phyloP scores from a whole-genome alignment of 1,139 yeast species.

The Pneumocystis canis region DNA sequence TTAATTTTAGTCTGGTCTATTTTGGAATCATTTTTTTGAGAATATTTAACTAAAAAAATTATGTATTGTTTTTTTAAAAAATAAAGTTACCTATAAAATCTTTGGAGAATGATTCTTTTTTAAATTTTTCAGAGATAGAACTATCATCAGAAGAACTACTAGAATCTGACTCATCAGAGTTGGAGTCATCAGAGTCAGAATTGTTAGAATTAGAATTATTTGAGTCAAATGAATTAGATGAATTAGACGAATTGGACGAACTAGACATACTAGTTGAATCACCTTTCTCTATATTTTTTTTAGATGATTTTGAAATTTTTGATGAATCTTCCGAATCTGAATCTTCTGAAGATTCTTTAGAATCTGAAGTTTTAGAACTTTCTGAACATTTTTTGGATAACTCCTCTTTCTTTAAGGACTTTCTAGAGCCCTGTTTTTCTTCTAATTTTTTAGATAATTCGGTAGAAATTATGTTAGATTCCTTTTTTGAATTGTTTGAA shows the following conservation, averaged over 20 bases:
- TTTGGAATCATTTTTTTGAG: neutral
- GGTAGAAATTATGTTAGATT: neutral
- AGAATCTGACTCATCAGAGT: constrained; percentile 1
- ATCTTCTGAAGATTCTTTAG: neutral
- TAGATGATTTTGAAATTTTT: neutral
- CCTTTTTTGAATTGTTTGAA: neutral
- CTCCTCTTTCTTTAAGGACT: neutral
- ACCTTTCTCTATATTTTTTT: neutral
- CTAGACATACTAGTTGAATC: too few relatives aligned
- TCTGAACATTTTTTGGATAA: neutral
- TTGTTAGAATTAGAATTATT: constrained; percentile 1
- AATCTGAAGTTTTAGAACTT: neutral
- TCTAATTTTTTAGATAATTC: neutral
- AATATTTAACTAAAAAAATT: constrained; percentile 11
- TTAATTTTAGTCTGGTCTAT: neutral
- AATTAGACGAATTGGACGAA: constrained; percentile 11
- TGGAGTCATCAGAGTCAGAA: constrained; percentile 11
- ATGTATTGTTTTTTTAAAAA: neutral
- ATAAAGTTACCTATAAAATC: constrained; percentile 4
- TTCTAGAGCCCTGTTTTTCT: neutral
- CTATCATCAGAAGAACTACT: constrained; percentile 19
- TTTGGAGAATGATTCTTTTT: constrained; percentile 12
- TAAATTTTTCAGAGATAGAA: constrained; percentile 21
- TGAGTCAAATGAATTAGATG: neutral
- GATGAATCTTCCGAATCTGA: neutral